Base-by-base conservation (phyloP, 75 land plant species). In the Ceratopteris richardii region DNA sequence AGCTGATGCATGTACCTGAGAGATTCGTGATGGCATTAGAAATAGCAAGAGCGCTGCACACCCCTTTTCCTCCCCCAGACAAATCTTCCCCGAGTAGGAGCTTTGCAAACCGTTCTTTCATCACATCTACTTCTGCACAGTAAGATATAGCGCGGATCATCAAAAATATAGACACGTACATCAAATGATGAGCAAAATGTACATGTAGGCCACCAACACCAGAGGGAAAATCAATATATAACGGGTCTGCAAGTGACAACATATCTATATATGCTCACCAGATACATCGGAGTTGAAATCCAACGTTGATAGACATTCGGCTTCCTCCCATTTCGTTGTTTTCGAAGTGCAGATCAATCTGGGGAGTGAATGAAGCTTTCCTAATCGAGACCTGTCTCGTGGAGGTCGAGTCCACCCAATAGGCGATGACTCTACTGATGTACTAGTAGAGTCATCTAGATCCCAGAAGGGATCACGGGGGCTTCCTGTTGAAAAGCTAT, bases 1-100 rank as follows among this genome's bases (percentile, higher is more conserved):
- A n/a, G n/a, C n/a, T n/a, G n/a, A n/a, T n/a, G n/a, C n/a, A n/a
- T n/a, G 4, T 51, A 83, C 86, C 86, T 43, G 83, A 72, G 11
- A 83, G 74, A 44, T 83, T 83, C 5, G 86, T 83, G 23, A 80
- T 76, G 31, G 86, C 86, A 69, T 82, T 82, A 19, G 86, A 82
- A 5, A 82, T 56, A 17, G 84, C 86, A 14, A 82, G 54, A 20
- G 86, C 83, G 14, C 84, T 81, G 31, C 77, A 76, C 37, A 82
- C 86, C 14, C 86, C 86, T 53, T 80, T 82, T 0, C 79, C 79
- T 17, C 82, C 78, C 10, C 86, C 84, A 12, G 86, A 82, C 84
- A 82, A 76, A 48, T 82, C 84, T 53, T 82, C 86, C 33, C 86
- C 86, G 27, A 82, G 71, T 24, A 82, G 70, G 51, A 82, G 69